Evolutionary conservation across 495 filamentous ascomycete species (phyloP).

Genomic region (Hapsidospora chrysogenum): DNA sequence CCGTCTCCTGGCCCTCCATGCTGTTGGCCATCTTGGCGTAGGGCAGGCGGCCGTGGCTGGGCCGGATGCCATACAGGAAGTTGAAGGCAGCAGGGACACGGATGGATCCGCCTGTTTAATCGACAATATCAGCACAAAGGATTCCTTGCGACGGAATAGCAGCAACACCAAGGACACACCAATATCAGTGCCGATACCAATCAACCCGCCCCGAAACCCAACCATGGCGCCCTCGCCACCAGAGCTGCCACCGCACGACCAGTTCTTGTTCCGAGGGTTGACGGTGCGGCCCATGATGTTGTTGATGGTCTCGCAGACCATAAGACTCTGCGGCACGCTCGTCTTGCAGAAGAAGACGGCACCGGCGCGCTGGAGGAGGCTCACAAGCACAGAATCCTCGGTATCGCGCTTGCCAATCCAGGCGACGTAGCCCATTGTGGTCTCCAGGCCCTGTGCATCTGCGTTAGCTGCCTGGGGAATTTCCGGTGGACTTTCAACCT

Average conservation of each 20-base stretch:
- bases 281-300: slow-evolving; percentile 49
- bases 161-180: slow-evolving; percentile 15
- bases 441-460: neutral
- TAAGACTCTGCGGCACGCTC: slow-evolving; percentile 38
- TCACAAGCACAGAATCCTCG: slow-evolving; percentile 12
- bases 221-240: slow-evolving; percentile 40
- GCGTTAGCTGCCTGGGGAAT: too few relatives aligned
- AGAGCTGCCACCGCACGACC: slow-evolving; percentile 46
- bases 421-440: slow-evolving; percentile 9
- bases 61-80: slow-evolving; percentile 43
- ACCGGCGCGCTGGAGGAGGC: slow-evolving; percentile 56
- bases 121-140: neutral
- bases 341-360: slow-evolving; percentile 84
- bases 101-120: slow-evolving; percentile 30
- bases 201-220: slow-evolving; percentile 21
- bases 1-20: slow-evolving; percentile 19
- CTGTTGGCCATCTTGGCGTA: slow-evolving; percentile 13
- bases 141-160: too few relatives aligned
- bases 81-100: slow-evolving; percentile 43
- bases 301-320: slow-evolving; percentile 38
- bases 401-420: slow-evolving; percentile 12
- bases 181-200: slow-evolving; percentile 48
- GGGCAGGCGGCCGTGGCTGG: slow-evolving; percentile 39
- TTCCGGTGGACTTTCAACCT: too few relatives aligned
- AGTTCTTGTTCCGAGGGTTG: slow-evolving; percentile 41